Evolutionary conservation across 768 basidiomycete species (phyloP).

Genomic region (Leccinum rimulosum): DNA sequence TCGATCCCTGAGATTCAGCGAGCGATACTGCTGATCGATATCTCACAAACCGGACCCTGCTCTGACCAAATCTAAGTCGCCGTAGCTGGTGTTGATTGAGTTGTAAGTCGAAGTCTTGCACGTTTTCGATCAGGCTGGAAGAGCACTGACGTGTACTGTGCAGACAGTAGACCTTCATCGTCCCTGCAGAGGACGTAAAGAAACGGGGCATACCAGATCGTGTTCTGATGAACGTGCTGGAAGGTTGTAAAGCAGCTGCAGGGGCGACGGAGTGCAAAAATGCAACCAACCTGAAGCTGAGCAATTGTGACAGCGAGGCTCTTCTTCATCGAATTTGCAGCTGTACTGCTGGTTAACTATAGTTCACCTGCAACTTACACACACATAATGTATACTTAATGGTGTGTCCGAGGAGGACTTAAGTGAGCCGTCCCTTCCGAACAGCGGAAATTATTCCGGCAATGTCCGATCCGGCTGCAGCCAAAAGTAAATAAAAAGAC

Average conservation of each 20-base stretch:
- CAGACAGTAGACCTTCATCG: slow-evolving; percentile 16
- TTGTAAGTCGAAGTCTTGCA: slow-evolving; percentile 10
- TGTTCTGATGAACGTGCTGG: background rate
- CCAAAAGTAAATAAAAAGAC: slow-evolving; percentile 9
- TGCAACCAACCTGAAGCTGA: background rate
- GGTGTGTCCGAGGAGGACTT: too few relatives aligned
- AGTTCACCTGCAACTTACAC: background rate
- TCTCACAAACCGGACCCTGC: slow-evolving; percentile 5
- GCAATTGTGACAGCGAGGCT: background rate
- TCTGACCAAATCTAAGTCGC: background rate
- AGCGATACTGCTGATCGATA: slow-evolving; percentile 13
- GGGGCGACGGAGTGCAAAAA: background rate
- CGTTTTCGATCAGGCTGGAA: too few relatives aligned
- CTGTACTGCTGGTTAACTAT: too few relatives aligned
- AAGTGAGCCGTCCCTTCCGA: too few relatives aligned
- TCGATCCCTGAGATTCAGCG: slow-evolving; percentile 21
- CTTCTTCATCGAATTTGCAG: too few relatives aligned
- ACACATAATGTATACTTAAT: too few relatives aligned
- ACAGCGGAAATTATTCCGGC: slow-evolving; percentile 4
- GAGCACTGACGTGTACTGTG: background rate
- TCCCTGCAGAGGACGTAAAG: background rate
- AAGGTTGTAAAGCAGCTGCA: background rate
- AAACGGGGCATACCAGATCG: background rate
- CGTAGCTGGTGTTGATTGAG: slow-evolving; percentile 1
- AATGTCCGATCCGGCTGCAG: slow-evolving; percentile 9